A percentile compares a stretch with the other conserved stretches of the same genome.
phyloP scores from a whole-genome alignment of 306 rosid genomes.

The Carpinus viminea region DNA sequence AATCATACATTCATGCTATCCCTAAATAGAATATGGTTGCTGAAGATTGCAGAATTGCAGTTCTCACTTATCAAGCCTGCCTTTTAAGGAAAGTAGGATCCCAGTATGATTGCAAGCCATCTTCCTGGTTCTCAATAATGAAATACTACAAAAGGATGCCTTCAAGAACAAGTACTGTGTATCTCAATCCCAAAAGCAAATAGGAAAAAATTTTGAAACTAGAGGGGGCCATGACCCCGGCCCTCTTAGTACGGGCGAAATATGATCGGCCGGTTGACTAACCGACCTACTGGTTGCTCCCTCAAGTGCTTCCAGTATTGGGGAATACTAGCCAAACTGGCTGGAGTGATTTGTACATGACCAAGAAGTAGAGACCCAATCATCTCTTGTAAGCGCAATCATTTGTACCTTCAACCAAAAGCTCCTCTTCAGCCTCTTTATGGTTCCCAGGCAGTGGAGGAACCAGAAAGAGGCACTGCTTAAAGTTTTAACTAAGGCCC shows the following conservation, averaged over 20 bases:
- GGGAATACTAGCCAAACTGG: slow-evolving; percentile 31
- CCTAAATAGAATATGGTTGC: not conserved
- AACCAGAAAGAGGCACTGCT: slow-evolving; percentile 27
- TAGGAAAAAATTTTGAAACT: no score
- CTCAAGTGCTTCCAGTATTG: slow-evolving; percentile 58
- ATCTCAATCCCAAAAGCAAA: no score
- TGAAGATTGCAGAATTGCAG: not conserved
- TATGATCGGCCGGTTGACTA: not conserved
- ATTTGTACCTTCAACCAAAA: not conserved
- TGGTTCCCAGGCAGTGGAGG: slow-evolving; percentile 30
- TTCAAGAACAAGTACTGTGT: not conserved
- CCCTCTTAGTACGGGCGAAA: not conserved
- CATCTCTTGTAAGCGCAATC: slow-evolving; percentile 25
- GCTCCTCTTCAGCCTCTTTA: slow-evolving; percentile 19
- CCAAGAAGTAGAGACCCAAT: slow-evolving; percentile 6
- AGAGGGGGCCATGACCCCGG: no score
- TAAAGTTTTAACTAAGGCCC: slow-evolving; percentile 24
- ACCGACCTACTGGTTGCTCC: not conserved
- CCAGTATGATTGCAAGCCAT: not conserved
- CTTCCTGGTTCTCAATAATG: not conserved
- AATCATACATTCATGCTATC: not conserved
- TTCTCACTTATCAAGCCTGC: not conserved
- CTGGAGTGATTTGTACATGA: slow-evolving; percentile 25
- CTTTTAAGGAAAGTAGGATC: not conserved
- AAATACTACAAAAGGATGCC: not conserved